Evolutionary conservation across 208 protist species (phyloP), one percentile per base, ranked within the genome.

Genomic region (Acanthamoeba castellanii): DNA sequence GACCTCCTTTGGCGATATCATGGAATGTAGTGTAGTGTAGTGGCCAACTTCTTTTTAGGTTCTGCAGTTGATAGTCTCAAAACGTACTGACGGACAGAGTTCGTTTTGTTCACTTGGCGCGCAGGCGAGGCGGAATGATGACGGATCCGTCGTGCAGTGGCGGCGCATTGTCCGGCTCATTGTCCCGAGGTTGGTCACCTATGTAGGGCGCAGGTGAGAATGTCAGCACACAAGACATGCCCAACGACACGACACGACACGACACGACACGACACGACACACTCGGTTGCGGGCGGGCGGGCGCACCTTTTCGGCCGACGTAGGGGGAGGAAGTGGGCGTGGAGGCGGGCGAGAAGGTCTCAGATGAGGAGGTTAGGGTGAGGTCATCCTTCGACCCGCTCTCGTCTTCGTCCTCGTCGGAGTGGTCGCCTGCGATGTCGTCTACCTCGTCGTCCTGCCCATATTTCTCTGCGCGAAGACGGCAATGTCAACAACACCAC

Each of bases 381-480:
- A 78, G 30, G 30, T 78, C 70, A 14, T 30, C 70, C 37, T 78
- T 42, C n/a, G 22, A 30, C 7, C 32, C 70, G 32, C 16, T 18
- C 16, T 34, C 32, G 16, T 78, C 70, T 8, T 78, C 70, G 70
- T 78, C 70, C 20, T 78, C 70, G 14, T 78, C 70, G 1, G 22
- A 30, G n/a, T 78, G 70, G 37, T 78, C 70, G 37, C 70, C 70
- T 45, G 70, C 70, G 37, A 78, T 78, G 70, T 78, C 70, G 37
- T 78, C 70, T 11, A 78, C 70, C 37, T 78, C 70, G 37, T 78
- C 70, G 70, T 78, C 70, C 70, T 78, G 70, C 50, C 50, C 50
- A n/a, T 78, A 78, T 42, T 78, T 37, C 30, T 78, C 70, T 78
- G 66, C 30, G 14, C 32, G 7, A 72, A 8, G 66, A 25, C 55